Evolutionary conservation across 208 protist species (phyloP).

Genomic region (Pavlovales sp.): DNA sequence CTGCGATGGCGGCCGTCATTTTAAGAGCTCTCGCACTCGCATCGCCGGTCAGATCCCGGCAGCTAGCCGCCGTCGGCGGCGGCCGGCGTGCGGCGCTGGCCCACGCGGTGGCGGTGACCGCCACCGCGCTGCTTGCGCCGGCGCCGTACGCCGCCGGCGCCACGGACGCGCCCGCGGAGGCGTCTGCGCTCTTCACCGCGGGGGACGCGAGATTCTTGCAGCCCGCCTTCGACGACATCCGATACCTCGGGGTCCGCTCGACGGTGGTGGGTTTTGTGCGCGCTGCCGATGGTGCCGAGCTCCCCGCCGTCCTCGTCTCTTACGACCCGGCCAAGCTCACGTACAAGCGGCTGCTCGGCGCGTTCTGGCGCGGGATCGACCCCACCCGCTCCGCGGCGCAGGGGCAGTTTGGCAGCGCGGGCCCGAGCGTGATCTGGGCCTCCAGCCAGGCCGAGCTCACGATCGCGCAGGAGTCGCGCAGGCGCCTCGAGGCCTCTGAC

Average conservation of each 20-base stretch:
- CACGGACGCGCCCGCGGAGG: too few relatives aligned
- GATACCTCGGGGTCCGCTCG: not conserved
- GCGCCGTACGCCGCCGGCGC: too few relatives aligned
- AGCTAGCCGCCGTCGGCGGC: too few relatives aligned
- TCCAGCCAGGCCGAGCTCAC: not conserved
- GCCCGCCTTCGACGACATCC: conserved; percentile 4
- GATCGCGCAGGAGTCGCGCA: not conserved
- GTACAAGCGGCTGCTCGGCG: not conserved
- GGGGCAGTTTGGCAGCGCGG: not conserved
- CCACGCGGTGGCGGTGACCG: too few relatives aligned
- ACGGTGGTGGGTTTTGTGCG: not conserved
- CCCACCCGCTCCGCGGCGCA: not conserved
- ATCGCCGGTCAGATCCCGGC: too few relatives aligned
- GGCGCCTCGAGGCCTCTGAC: not conserved
- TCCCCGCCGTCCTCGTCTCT: not conserved
- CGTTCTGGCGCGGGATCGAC: not conserved
- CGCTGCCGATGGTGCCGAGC: not conserved
- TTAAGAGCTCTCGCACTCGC: too few relatives aligned
- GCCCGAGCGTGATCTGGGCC: conserved; percentile 1
- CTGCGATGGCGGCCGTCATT: too few relatives aligned
- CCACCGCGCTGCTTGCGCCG: too few relatives aligned
- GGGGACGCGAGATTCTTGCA: not conserved
- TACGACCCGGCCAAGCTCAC: not conserved
- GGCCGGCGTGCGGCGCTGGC: too few relatives aligned
- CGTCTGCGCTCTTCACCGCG: not conserved